phyloP scores from a whole-genome alignment of 2,329 filamentous ascomycete species.

The Dothideomycetes sp. region DNA sequence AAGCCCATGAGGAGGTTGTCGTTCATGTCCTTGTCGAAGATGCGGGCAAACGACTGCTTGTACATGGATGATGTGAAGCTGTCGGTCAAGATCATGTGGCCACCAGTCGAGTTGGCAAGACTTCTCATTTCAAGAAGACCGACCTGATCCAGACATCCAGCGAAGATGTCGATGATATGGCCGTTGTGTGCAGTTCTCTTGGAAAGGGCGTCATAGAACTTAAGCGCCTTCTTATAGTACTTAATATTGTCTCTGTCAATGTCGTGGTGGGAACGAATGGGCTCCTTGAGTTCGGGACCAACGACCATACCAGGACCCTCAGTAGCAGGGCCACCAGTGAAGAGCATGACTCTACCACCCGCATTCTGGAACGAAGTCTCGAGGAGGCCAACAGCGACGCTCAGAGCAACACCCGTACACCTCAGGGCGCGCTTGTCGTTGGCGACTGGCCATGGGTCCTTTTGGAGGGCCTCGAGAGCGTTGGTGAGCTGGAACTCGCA shows the following conservation, averaged over 20 bases:
- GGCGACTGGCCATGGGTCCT: constrained; percentile 93
- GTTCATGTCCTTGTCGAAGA: constrained; percentile 93
- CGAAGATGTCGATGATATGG: constrained; percentile 95
- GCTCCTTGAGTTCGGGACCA: constrained; percentile 87
- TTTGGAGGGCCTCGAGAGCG: constrained; percentile 87
- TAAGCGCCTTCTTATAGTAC: constrained; percentile 98
- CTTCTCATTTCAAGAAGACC: constrained; percentile 97
- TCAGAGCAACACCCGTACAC: constrained; percentile 93
- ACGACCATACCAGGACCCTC: constrained; percentile 97
- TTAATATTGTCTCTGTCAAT: constrained; percentile 99
- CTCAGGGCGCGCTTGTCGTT: constrained; percentile 84
- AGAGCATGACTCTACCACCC: constrained; percentile 92
- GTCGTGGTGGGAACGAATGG: constrained; percentile 95
- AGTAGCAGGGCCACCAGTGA: constrained; percentile 87
- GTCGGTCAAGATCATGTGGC: constrained; percentile 96
- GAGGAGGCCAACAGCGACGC: constrained; percentile 83
- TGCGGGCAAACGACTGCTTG: constrained; percentile 92
- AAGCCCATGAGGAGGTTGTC: constrained; percentile 97
- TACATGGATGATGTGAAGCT: constrained; percentile 99
- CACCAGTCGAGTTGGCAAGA: constrained; percentile 88
- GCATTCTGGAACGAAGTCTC: constrained; percentile 95
- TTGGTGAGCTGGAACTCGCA: constrained; percentile 97
- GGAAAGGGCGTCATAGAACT: constrained; percentile 93
- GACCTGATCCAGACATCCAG: constrained; percentile 93
- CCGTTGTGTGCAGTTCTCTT: constrained; percentile 94